Evolutionary conservation across 169 alveolate genomes (phyloP), one percentile per base, ranked within the genome.

Genomic region (Eimeria praecox): DNA sequence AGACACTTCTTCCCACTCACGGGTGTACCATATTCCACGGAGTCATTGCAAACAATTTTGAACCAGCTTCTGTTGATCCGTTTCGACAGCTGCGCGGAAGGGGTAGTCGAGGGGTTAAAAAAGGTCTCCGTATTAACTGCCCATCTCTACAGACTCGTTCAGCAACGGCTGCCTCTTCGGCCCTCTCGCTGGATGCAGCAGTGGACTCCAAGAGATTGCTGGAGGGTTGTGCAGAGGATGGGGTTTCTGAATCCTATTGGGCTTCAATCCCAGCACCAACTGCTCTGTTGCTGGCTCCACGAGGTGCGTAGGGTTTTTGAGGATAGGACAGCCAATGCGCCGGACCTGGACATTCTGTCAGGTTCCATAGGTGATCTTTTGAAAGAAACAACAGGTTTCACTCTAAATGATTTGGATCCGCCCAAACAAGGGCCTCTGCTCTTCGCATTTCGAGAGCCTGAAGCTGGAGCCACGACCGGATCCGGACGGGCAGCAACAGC

Each of bases 231-330:
- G 59, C 93, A 86, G 33, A 49, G 93, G 82, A 54, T 86, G 3
- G 78, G 64, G 27, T 56, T 20, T 38, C 20, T 86, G 44, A 86
- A 86, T 27, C 44, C 56, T 40, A 64, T 24, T 69, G 40, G 80
- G 5, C 91, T 83, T 30, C 75, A 83, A 54, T 56, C 93, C 0
- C 93, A 59, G 35, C 49, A 35, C 62, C 93, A 86, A 38, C 77
- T 86, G 46, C 93, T 86, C 49, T 56, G 93, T 46, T 97, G 99
- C 66, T 99, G 99, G 99, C 98, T 98, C 96, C 99, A 99, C 96
- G 99, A 99, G 97, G 98, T 99, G 96, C 99, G 98, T 96, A 96
- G 99, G 90, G 99, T 99, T 66, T 98, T 99, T 94, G 99, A 98
- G 95, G 99, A 99, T 96, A 98, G 99, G 94, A 97, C 98, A 94